These are phyloP conservation scores for Austroboletus novae-zelandiae DNA, from an alignment of 1,284 basidiomycete species.

Conservation along the genomic window DNA sequence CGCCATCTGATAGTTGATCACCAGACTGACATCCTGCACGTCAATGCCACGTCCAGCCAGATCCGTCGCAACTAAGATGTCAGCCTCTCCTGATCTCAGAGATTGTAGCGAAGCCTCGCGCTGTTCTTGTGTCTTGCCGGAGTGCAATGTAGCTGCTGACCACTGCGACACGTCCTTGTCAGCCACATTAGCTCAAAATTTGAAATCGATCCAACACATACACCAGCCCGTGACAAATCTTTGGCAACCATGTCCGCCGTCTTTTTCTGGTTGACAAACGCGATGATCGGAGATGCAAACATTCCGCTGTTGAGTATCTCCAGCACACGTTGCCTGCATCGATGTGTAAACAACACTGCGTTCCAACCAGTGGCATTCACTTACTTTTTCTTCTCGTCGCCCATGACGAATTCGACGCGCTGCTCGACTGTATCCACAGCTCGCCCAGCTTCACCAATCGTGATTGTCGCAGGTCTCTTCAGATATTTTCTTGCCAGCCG, in stretches of 20 bases:
- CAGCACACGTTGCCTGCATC: constrained; percentile 68
- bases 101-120: constrained; percentile 89
- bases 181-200: not conserved
- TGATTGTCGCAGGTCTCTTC: constrained; percentile 89
- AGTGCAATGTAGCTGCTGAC: constrained; percentile 88
- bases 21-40: constrained; percentile 92
- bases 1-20: constrained; percentile 98
- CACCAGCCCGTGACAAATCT: constrained; percentile 83
- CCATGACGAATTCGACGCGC: constrained; percentile 87
- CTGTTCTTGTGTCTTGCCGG: constrained; percentile 96
- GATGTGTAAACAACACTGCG: constrained; percentile 6
- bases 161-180: constrained; percentile 49
- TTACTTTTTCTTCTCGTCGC: constrained; percentile 94
- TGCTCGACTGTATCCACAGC: constrained; percentile 99
- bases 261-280: constrained; percentile 99
- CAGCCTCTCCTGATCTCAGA: constrained; percentile 80
- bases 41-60: constrained; percentile 98
- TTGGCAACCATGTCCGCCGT: constrained; percentile 95
- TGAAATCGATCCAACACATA: constrained; percentile 35
- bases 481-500: constrained; percentile 93
- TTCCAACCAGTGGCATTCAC: not conserved
- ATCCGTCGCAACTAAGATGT: constrained; percentile 94
- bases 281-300: constrained; percentile 91
- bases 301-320: constrained; percentile 87
- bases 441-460: constrained; percentile 95